A percentile compares a stretch with the other conserved stretches of the same genome.
Conservation (phyloP, 495 filamentous ascomycete species). For the Glutinoglossum americanum region DNA sequence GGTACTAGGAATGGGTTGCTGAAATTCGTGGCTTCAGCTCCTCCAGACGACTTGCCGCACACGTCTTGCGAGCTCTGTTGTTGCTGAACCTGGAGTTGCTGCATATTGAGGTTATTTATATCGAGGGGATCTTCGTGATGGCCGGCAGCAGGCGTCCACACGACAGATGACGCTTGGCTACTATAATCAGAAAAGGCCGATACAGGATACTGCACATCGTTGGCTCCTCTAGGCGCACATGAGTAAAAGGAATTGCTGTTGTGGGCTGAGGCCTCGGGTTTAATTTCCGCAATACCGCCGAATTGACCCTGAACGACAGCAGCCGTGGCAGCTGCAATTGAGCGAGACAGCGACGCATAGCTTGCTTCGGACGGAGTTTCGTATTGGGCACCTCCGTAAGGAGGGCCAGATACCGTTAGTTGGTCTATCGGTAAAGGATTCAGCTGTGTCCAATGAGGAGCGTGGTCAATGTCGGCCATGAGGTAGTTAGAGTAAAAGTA, state of each 20-base stretch:
- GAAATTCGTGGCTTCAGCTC: background rate
- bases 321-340: background rate
- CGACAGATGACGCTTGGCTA: slow-evolving; percentile 12
- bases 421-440: background rate
- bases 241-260: background rate
- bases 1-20: background rate
- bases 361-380: background rate
- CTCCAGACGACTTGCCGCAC: background rate
- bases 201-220: slow-evolving; percentile 3
- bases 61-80: background rate
- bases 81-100: slow-evolving; percentile 1
- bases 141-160: slow-evolving; percentile 19
- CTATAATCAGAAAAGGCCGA: slow-evolving; percentile 19
- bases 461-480: background rate
- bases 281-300: background rate
- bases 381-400: background rate
- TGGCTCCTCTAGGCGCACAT: background rate
- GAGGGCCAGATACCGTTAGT: background rate
- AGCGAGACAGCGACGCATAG: slow-evolving; percentile 1
- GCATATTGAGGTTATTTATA: slow-evolving; percentile 7
- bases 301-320: background rate
- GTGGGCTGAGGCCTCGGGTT: background rate
- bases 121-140: slow-evolving; percentile 15
- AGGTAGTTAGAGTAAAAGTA: background rate
- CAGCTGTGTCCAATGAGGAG: background rate